Evolutionary conservation across 2,329 filamentous ascomycete genomes (phyloP).

Genomic region (Colletotrichum falcatum): DNA sequence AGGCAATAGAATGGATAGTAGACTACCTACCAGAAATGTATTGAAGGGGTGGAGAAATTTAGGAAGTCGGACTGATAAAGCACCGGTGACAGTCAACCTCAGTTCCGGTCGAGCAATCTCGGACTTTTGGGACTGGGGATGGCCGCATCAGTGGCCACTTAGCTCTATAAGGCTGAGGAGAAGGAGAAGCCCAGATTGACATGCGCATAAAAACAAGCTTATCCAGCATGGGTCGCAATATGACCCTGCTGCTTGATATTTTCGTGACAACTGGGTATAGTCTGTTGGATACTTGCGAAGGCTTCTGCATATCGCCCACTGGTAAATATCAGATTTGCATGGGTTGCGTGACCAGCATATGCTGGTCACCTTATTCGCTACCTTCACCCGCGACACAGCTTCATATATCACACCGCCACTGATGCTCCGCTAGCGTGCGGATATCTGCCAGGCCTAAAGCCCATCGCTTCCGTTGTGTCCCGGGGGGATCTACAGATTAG

Average conservation of each 20-base stretch:
- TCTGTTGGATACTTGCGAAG: background rate
- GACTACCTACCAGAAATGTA: background rate
- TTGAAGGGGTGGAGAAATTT: background rate
- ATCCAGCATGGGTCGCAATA: background rate
- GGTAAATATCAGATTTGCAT: too few species aligned
- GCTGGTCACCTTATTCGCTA: background rate
- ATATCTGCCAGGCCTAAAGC: background rate
- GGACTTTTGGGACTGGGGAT: background rate
- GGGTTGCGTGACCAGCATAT: background rate
- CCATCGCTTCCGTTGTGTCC: background rate
- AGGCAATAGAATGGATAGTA: too few species aligned
- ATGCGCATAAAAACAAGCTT: conserved; percentile 34
- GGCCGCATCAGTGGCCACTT: background rate
- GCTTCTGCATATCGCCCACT: background rate
- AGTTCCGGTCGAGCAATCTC: background rate
- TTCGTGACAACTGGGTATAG: background rate
- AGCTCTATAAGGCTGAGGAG: background rate
- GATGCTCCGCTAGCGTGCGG: background rate
- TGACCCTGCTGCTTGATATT: background rate
- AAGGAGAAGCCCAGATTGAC: conserved; percentile 14
- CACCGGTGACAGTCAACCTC: conserved; percentile 2
- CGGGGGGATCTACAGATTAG: background rate
- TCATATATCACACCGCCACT: conserved; percentile 10
- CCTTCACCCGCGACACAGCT: conserved; percentile 2
- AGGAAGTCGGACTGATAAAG: conserved; percentile 1